A percentile compares a stretch with the other conserved stretches of the same genome.
phyloP scores from a whole-genome alignment of 2,329 filamentous ascomycete species.

The Fusarium pseudocircinatum region DNA sequence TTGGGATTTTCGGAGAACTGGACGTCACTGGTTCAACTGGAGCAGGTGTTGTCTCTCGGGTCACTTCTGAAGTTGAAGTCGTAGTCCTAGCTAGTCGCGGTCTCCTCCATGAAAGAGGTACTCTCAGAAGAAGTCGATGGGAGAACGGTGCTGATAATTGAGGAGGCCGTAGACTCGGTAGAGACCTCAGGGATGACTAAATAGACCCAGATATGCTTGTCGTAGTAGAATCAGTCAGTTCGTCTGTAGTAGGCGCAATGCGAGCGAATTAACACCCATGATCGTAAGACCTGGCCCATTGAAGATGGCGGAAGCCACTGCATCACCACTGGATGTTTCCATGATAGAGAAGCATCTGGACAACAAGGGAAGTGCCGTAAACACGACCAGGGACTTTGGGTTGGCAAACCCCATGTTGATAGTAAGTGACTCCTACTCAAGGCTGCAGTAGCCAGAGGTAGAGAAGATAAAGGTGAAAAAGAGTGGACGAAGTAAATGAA shows the following conservation, averaged over 20 bases:
- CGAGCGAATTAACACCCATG: background rate
- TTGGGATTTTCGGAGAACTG: background rate
- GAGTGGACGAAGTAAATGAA: background rate
- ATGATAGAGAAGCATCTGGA: background rate
- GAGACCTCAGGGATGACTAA: no score
- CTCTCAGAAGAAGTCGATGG: fast-evolving
- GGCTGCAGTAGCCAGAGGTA: background rate
- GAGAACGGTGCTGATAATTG: background rate
- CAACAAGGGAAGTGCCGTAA: background rate
- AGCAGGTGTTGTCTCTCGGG: background rate
- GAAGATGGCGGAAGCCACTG: background rate
- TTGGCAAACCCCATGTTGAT: background rate
- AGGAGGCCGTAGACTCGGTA: background rate
- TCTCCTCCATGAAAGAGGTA: background rate
- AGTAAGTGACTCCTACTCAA: background rate
- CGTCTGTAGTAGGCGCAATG: fast-evolving
- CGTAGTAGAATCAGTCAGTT: background rate
- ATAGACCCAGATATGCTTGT: background rate
- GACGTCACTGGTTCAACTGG: background rate
- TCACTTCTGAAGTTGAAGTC: background rate
- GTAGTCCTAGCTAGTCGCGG: background rate
- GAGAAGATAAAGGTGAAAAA: background rate
- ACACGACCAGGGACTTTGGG: background rate
- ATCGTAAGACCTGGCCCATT: background rate
- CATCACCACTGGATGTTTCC: background rate